Base-by-base conservation (phyloP, 371 early-diverging fungal species). In the Mortierella polycephala region DNA sequence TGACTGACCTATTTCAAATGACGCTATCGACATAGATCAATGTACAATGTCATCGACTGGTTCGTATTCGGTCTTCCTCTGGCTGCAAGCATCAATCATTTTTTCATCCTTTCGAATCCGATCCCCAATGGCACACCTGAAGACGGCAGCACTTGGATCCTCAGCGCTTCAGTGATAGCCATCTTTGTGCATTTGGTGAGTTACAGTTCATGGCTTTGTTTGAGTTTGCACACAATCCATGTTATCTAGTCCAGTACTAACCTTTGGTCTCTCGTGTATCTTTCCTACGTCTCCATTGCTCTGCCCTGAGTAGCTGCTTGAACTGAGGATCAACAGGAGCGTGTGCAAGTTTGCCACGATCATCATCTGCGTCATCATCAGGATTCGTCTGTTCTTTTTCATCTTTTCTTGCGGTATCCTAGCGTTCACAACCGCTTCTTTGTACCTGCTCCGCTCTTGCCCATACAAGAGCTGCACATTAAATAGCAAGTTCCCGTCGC, bases 291-390 rank as follows among this genome's bases (percentile, higher is more conserved):
- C n/a, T n/a, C n/a, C n/a, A n/a, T n/a, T n/a, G n/a, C 18, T 6
- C 18, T 16, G 7, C 50, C n/a, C n/a, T 50, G 5, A 12, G 18
- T 18, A 60, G 60, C 49, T 60, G 5, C 21, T 49, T 7, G 60
- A 60, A 16, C 60, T 60, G 8, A n/a, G 60, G 6, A 30, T 49
- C 10, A 46, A 49, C 30, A 46, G 46, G 20, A 21, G 49, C 5
- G 60, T 60, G 14, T 60, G 60, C 50, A 12, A 60, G 23, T 60
- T 46, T 16, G 50, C 37, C 47, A 60, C 60, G 30, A 60, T 60
- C 21, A 49, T 60, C 8, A 21, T 49, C 20, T 50, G 46, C 13
- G 23, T 44, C 20, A 46, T 60, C 2, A 18, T 9, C 10, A 18
- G 49, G 49, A 49, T 60, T 39, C 40, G 46, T 10, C 47, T 60